These are phyloP conservation scores for Chytriomyces sp. DNA, from an alignment of 192 early-diverging fungal genomes.

Conservation along the genomic window DNA sequence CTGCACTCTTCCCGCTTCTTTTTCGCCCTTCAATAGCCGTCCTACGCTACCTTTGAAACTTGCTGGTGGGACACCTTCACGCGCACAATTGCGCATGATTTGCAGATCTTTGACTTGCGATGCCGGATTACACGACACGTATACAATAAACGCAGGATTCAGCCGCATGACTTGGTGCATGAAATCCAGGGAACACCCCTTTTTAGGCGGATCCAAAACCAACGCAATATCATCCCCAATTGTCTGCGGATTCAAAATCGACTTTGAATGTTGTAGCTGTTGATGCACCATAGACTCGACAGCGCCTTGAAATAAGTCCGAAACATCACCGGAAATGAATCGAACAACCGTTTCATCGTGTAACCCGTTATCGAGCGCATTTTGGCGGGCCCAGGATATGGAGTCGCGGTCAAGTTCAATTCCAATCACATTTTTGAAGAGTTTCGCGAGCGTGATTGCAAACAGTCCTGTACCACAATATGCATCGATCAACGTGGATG, in stretches of 20 bases:
- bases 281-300: slow-evolving; percentile 15
- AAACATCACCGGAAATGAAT: slow-evolving; percentile 65
- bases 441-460: slow-evolving; percentile 64
- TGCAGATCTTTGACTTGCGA: slow-evolving; percentile 66
- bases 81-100: slow-evolving; percentile 39
- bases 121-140: slow-evolving; percentile 72
- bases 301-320: slow-evolving; percentile 59
- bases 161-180: slow-evolving; percentile 70
- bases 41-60: background rate
- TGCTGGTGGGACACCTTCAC: slow-evolving; percentile 27
- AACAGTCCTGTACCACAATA: slow-evolving; percentile 79
- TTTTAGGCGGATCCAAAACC: slow-evolving; percentile 76
- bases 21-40: background rate
- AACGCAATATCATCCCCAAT: slow-evolving; percentile 57
- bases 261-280: background rate
- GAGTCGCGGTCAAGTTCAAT: slow-evolving; percentile 69
- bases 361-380: slow-evolving; percentile 57
- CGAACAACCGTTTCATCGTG: slow-evolving; percentile 59
- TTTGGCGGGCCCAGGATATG: slow-evolving; percentile 67
- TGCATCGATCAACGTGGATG: slow-evolving; percentile 64
- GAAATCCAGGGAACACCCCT: slow-evolving; percentile 69
- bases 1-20: background rate
- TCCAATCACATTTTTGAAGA: slow-evolving; percentile 68
- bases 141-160: slow-evolving; percentile 70
- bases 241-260: too few species aligned